Percentiles rank a stretch among this genome's conserved stretches.
Conservation (phyloP, 306 rosid genomes). For the Quercus dentata region DNA sequence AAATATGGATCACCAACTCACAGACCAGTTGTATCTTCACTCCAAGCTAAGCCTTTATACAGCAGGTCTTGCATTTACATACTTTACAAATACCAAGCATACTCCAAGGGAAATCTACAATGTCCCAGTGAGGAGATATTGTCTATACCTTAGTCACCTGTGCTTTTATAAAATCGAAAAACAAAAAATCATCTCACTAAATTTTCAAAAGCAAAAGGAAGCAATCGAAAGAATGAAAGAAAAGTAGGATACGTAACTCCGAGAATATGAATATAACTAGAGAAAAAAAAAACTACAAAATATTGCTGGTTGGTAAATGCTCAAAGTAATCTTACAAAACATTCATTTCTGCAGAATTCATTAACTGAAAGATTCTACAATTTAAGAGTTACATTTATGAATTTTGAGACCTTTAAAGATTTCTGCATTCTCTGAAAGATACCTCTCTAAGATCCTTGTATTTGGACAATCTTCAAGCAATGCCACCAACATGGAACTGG, state of each 20-base stretch:
- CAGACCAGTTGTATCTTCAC: slow-evolving; percentile 82
- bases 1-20: slow-evolving; percentile 71
- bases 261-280: background rate
- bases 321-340: too few relatives aligned
- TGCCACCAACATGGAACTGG: too few relatives aligned
- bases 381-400: too few relatives aligned
- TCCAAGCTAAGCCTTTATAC: slow-evolving; percentile 69
- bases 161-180: slow-evolving; percentile 1
- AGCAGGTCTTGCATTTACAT: slow-evolving; percentile 76
- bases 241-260: background rate
- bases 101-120: slow-evolving; percentile 90
- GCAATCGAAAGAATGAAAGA: background rate
- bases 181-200: background rate
- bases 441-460: too few relatives aligned
- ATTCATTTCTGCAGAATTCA: too few relatives aligned
- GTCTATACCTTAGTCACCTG: slow-evolving; percentile 79
- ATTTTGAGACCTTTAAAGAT: too few relatives aligned
- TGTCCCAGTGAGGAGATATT: slow-evolving; percentile 67
- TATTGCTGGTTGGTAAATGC: too few relatives aligned
- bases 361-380: too few relatives aligned
- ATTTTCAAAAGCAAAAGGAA: background rate
- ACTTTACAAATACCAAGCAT: slow-evolving; percentile 83
- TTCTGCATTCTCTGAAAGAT: too few relatives aligned
- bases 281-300: too few relatives aligned
- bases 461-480: background rate